Conservation (phyloP, 345 rosid genomes). For the Moricandia moricandioides region DNA sequence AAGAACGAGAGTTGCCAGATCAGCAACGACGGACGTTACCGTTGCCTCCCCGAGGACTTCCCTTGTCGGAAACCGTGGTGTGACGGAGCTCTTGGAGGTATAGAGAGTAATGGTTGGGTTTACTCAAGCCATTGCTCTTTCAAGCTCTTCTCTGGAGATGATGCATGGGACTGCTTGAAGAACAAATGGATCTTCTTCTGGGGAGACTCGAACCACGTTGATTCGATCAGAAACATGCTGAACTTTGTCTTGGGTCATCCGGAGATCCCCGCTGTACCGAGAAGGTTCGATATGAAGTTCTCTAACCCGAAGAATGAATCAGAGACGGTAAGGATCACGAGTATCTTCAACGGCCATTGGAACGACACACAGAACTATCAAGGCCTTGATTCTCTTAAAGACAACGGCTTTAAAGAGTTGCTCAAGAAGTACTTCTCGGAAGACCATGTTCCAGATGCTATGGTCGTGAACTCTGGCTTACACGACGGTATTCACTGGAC, state of each 20-base stretch:
- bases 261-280: conserved; percentile 60
- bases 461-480: conserved; percentile 84
- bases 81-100: conserved; percentile 59
- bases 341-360: conserved; percentile 94
- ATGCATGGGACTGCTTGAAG: conserved; percentile 81
- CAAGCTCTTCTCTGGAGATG: conserved; percentile 48
- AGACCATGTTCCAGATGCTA: conserved; percentile 63
- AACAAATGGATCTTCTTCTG: conserved; percentile 89
- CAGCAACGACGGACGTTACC: conserved; percentile 71
- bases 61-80: conserved; percentile 91
- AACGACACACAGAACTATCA: conserved; percentile 76
- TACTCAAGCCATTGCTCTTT: conserved; percentile 86
- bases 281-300: conserved; percentile 80
- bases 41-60: conserved; percentile 58
- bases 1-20: conserved; percentile 61
- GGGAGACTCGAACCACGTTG: conserved; percentile 98
- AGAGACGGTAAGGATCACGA: conserved; percentile 73
- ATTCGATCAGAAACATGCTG: conserved; percentile 81
- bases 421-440: conserved; percentile 70
- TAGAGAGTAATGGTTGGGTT: conserved; percentile 99
- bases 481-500: conserved; percentile 81
- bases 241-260: conserved; percentile 74
- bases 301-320: conserved; percentile 62
- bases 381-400: conserved; percentile 73
- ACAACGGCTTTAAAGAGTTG: conserved; percentile 59